These are phyloP conservation scores for Aspergillus brunneoviolaceus DNA, from an alignment of 2,329 filamentous ascomycete species.

Conservation along the genomic window DNA sequence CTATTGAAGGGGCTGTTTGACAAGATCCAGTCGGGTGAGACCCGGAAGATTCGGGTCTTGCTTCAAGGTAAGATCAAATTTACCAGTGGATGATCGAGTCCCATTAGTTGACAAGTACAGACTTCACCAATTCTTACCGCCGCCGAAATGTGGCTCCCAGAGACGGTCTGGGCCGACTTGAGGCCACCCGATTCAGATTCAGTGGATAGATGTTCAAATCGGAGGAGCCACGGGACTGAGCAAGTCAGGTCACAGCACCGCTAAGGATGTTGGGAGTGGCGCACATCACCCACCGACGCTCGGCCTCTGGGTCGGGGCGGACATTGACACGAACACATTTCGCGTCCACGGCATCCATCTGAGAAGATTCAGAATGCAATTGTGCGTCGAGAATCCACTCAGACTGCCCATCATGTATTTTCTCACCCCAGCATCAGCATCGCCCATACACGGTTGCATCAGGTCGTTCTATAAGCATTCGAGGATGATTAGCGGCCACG, in stretches of 20 bases:
- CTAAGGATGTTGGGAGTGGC: constrained; percentile 7
- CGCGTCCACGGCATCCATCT: constrained; percentile 14
- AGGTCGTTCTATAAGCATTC: constrained; percentile 7
- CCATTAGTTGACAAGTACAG: constrained; percentile 41
- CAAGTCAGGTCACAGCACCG: constrained; percentile 13
- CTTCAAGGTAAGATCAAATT: constrained; percentile 59
- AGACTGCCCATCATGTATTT: constrained; percentile 9
- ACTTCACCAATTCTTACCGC: constrained; percentile 94
- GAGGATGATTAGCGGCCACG: constrained; percentile 6
- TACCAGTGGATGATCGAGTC: not conserved
- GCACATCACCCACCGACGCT: constrained; percentile 6
- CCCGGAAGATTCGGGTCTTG: constrained; percentile 77
- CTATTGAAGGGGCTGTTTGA: constrained; percentile 79
- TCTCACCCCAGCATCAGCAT: not conserved
- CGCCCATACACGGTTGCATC: constrained; percentile 9
- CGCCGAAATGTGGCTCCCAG: constrained; percentile 92
- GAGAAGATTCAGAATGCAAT: constrained; percentile 6
- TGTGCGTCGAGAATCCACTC: constrained; percentile 7
- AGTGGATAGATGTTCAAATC: constrained; percentile 44
- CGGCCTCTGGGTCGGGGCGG: constrained; percentile 10
- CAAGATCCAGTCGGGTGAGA: constrained; percentile 66
- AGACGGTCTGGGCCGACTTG: constrained; percentile 82
- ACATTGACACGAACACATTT: constrained; percentile 5
- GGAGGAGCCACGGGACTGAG: constrained; percentile 5
- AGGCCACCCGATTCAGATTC: constrained; percentile 86